Evolutionary conservation across 2,329 filamentous ascomycete genomes (phyloP).

Genomic region (Aspergillus japonicus): DNA sequence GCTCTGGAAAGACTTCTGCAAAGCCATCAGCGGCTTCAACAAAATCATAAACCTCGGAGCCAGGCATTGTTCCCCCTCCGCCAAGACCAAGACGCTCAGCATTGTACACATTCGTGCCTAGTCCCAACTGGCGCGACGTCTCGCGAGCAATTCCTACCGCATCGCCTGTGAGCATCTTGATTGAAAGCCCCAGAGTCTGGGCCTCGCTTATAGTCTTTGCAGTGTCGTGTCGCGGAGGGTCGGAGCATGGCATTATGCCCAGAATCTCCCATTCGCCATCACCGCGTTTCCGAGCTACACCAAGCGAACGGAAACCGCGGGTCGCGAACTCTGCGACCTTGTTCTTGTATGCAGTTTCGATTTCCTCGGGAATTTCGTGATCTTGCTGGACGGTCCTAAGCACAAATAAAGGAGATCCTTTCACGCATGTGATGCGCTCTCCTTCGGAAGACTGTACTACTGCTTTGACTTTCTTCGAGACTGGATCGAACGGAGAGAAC

Average conservation of each 20-base stretch:
- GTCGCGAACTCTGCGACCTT: conserved; percentile 89
- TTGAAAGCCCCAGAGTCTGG: conserved; percentile 80
- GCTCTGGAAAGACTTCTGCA: conserved; percentile 90
- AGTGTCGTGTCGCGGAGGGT: conserved; percentile 87
- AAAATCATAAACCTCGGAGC: conserved; percentile 92
- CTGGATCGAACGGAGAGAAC: conserved; percentile 86
- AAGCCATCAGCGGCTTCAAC: conserved; percentile 94
- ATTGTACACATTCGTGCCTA: conserved; percentile 92
- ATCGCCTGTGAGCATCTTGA: conserved; percentile 96
- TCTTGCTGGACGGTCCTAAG: conserved; percentile 85
- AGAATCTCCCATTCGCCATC: conserved; percentile 84
- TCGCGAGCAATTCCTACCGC: conserved; percentile 90
- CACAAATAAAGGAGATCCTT: conserved; percentile 85
- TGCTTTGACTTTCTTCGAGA: conserved; percentile 88
- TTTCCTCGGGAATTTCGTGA: conserved; percentile 70
- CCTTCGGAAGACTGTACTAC: conserved; percentile 80
- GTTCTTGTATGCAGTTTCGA: conserved; percentile 85
- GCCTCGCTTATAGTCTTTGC: conserved; percentile 87
- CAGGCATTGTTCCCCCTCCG: conserved; percentile 87
- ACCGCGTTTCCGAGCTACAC: conserved; percentile 85
- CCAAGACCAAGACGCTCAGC: conserved; percentile 88
- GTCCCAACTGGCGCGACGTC: conserved; percentile 85
- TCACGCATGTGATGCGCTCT: conserved; percentile 83
- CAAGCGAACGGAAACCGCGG: conserved; percentile 90
- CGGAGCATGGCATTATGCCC: conserved; percentile 91